A percentile compares a stretch with the other conserved stretches of the same genome.
phyloP scores from a whole-genome alignment of 257 asterid genomes.

The Voacanga thouarsii region DNA sequence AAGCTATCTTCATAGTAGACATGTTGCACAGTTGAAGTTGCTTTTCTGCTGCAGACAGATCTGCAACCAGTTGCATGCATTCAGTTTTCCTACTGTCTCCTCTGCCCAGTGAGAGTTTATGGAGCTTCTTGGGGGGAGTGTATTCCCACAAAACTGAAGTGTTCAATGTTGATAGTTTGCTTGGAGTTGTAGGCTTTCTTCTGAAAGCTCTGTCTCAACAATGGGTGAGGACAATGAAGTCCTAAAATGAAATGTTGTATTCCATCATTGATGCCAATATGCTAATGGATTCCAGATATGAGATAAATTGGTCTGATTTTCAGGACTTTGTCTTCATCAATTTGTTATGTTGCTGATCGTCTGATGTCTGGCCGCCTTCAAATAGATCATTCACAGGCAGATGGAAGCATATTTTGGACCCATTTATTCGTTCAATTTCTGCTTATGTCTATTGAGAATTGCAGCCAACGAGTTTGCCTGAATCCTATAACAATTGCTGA shows the following conservation, averaged over 20 bases:
- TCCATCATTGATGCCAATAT: not conserved
- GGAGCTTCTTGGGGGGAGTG: not conserved
- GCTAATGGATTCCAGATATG: not conserved
- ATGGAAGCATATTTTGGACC: not conserved
- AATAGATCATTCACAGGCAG: not conserved
- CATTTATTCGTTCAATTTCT: not conserved
- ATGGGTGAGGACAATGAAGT: not conserved
- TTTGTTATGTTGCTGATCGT: conserved; percentile 1
- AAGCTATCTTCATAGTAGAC: not conserved
- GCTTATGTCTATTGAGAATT: not conserved
- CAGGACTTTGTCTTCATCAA: not conserved
- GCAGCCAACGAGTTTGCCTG: not conserved
- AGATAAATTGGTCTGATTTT: not conserved
- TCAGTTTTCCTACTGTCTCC: not conserved
- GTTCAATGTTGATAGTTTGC: not conserved
- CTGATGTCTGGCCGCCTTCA: not conserved
- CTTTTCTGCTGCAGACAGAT: not conserved
- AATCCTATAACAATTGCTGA: not conserved
- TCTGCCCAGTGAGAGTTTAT: not conserved
- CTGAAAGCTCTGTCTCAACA: not conserved
- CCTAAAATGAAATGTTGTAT: not conserved
- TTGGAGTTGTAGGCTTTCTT: not conserved
- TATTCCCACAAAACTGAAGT: not conserved
- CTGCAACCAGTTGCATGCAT: not conserved
- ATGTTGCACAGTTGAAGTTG: not conserved